A percentile compares a stretch with the other conserved stretches of the same genome.
Conservation (phyloP, 345 rosid genomes). For the Capsella bursapastoris region DNA sequence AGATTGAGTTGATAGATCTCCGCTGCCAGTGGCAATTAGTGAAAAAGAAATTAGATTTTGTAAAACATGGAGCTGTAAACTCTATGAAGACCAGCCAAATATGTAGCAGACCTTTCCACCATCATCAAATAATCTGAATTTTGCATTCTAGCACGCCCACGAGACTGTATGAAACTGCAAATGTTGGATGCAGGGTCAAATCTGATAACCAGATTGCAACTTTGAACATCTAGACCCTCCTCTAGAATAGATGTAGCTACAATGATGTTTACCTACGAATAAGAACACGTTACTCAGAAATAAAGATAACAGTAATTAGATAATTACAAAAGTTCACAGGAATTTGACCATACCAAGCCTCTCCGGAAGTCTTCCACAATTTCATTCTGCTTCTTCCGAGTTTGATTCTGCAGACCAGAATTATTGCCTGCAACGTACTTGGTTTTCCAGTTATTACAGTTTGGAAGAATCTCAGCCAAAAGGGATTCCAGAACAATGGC, state of each 20-base stretch:
- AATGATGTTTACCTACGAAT: conserved; percentile 74
- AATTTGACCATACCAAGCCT: conserved; percentile 60
- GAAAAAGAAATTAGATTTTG: conserved; percentile 5
- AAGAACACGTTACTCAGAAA: conserved; percentile 25
- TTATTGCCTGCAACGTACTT: conserved; percentile 76
- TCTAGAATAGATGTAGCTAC: conserved; percentile 96
- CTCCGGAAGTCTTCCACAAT: conserved; percentile 81
- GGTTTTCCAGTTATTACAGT: conserved; percentile 58
- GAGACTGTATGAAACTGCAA: conserved; percentile 96
- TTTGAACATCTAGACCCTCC: conserved; percentile 93
- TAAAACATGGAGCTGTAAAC: conserved; percentile 9
- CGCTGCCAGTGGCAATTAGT: conserved; percentile 47
- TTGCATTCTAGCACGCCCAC: conserved; percentile 93
- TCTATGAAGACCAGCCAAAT: background rate
- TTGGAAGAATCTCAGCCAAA: conserved; percentile 64
- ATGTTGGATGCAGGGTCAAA: conserved; percentile 83
- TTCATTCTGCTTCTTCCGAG: conserved; percentile 69
- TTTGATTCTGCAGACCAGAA: conserved; percentile 58
- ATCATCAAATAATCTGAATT: conserved; percentile 82
- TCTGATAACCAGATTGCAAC: conserved; percentile 84
- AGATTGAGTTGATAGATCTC: conserved; percentile 53
- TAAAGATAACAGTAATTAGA: conserved; percentile 5
- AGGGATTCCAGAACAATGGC: conserved; percentile 65
- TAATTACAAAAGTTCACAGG: background rate
- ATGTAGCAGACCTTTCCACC: conserved; percentile 59